Evolutionary conservation across 2,329 filamentous ascomycete species (phyloP).

Genomic region (Saccharata proteae): DNA sequence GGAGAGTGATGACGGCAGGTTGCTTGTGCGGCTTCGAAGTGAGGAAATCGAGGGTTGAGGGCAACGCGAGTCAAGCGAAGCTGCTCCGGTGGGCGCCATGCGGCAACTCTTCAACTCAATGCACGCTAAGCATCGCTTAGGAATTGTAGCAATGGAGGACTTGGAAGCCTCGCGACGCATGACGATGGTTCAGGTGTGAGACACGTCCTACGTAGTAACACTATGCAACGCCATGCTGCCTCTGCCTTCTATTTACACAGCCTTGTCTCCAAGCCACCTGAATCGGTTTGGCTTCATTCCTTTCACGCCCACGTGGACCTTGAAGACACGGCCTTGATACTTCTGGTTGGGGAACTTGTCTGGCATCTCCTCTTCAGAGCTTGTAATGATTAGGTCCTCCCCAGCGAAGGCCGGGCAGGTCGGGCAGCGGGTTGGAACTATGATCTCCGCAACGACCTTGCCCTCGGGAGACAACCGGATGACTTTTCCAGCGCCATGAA

Average conservation of each 20-base stretch:
- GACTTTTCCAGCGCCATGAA: slow-evolving; percentile 69
- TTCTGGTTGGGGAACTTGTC: slow-evolving; percentile 50
- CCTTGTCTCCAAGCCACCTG: slow-evolving; percentile 14
- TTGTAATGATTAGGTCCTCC: slow-evolving; percentile 64
- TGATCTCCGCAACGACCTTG: slow-evolving; percentile 60
- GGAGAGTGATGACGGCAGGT: too few species aligned
- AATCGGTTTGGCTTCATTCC: slow-evolving; percentile 35
- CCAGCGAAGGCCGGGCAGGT: slow-evolving; percentile 76
- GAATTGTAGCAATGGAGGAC: too few species aligned
- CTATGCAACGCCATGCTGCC: not conserved
- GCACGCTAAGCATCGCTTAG: too few species aligned
- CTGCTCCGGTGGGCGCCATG: too few species aligned
- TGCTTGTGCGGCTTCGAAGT: too few species aligned
- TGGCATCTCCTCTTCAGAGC: slow-evolving; percentile 56
- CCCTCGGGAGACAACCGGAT: slow-evolving; percentile 61
- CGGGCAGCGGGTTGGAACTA: slow-evolving; percentile 63
- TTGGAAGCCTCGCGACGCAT: too few species aligned
- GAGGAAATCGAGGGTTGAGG: too few species aligned
- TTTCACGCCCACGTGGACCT: slow-evolving; percentile 58
- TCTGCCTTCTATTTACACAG: too few species aligned
- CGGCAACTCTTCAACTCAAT: too few species aligned
- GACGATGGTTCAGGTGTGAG: too few species aligned
- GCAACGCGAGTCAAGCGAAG: too few species aligned
- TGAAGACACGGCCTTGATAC: slow-evolving; percentile 61
- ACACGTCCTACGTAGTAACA: too few species aligned